A percentile compares a stretch with the other conserved stretches of the same genome.
Conservation (phyloP, 2,329 filamentous ascomycete genomes). For the Phoma herbarum region DNA sequence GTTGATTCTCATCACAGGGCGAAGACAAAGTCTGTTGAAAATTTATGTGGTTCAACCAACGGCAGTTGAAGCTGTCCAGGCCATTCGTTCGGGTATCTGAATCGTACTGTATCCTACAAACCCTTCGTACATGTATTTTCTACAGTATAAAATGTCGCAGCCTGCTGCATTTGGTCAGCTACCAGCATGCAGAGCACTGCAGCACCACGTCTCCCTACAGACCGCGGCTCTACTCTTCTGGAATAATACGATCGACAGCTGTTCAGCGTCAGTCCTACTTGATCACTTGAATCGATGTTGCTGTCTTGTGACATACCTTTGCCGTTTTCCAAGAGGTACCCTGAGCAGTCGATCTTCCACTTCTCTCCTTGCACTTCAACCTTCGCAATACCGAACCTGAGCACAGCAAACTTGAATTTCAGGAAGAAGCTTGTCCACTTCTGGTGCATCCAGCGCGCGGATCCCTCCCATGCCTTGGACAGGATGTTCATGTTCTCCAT, state of each 20-base stretch:
- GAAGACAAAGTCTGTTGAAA: neutral
- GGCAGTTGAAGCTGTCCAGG: too few species aligned
- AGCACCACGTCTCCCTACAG: neutral
- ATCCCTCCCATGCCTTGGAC: constrained; percentile 37
- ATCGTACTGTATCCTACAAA: constrained; percentile 11
- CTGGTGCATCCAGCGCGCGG: constrained; percentile 45
- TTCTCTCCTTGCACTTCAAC: constrained; percentile 43
- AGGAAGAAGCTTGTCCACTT: constrained; percentile 50
- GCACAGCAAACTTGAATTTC: constrained; percentile 46
- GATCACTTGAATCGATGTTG: neutral
- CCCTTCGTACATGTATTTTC: neutral
- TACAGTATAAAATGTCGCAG: constrained; percentile 11
- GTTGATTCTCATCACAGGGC: neutral
- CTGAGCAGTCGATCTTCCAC: constrained; percentile 50
- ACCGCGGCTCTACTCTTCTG: constrained; percentile 29
- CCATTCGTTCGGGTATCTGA: constrained; percentile 2
- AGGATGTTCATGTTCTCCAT: constrained; percentile 37
- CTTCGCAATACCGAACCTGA: constrained; percentile 45
- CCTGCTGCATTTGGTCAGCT: constrained; percentile 10
- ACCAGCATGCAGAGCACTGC: neutral
- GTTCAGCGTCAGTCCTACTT: constrained; percentile 15
- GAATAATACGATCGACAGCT: constrained; percentile 47
- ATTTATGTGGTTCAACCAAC: neutral
- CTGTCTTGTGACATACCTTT: constrained; percentile 38
- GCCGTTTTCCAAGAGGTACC: constrained; percentile 45